phyloP scores from a whole-genome alignment of 1,284 basidiomycete genomes.

The Paramarasmius palmivorus region DNA sequence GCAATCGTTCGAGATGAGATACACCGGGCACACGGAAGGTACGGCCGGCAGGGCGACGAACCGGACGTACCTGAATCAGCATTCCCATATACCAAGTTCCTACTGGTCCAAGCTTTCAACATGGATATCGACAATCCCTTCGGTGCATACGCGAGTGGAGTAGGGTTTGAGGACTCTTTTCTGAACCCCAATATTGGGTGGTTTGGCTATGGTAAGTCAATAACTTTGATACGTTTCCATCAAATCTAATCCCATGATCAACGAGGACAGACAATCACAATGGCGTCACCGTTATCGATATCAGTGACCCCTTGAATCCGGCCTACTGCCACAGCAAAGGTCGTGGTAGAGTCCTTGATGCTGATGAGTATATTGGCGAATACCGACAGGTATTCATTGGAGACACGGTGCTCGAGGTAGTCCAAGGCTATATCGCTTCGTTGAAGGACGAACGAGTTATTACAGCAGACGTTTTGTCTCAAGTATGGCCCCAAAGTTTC shows the following conservation, averaged over 20 bases:
- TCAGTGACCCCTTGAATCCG: conserved; percentile 35
- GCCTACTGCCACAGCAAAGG: conserved; percentile 32
- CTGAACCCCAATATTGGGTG: conserved; percentile 29
- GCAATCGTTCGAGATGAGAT: conserved; percentile 35
- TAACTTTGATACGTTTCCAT: background rate
- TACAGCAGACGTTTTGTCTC: conserved; percentile 22
- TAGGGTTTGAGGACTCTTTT: conserved; percentile 11
- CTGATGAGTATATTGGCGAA: conserved; percentile 28
- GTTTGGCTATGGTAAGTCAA: conserved; percentile 26
- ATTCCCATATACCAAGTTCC: conserved; percentile 29
- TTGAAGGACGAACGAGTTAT: conserved; percentile 21
- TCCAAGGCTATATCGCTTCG: conserved; percentile 11
- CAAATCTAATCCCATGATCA: no score
- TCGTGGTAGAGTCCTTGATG: conserved; percentile 7
- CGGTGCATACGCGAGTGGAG: conserved; percentile 13
- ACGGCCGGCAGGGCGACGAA: conserved; percentile 17
- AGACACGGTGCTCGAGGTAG: conserved; percentile 13
- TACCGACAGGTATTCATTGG: no score
- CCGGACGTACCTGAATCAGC: conserved; percentile 23
- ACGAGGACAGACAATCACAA: conserved; percentile 36
- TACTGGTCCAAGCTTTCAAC: conserved; percentile 24
- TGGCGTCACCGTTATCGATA: conserved; percentile 41
- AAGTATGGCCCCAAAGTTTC: conserved; percentile 26
- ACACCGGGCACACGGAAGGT: conserved; percentile 25
- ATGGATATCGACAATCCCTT: conserved; percentile 18